Conservation (phyloP, 345 rosid genomes). For the Melaleuca alternifolia region DNA sequence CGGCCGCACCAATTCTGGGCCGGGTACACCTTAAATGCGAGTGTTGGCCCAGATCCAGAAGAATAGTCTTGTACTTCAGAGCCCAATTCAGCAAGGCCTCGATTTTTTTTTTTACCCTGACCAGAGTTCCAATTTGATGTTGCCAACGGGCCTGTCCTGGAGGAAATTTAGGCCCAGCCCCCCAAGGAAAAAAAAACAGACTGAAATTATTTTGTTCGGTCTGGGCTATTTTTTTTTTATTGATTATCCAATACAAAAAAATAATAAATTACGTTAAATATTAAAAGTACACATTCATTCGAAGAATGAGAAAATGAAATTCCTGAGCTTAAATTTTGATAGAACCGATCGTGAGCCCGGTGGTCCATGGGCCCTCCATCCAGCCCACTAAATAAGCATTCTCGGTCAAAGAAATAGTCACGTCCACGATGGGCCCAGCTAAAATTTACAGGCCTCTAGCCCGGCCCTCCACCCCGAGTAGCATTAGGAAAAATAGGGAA, state of each 20-base stretch:
- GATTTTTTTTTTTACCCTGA: background rate
- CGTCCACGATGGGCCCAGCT: background rate
- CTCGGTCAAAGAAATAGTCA: background rate
- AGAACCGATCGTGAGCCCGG: background rate
- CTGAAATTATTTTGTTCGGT: background rate
- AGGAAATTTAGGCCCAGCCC: background rate
- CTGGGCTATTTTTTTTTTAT: background rate
- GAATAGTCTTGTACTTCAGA: background rate
- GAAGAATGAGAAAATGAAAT: background rate
- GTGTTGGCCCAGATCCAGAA: background rate
- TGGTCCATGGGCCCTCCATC: background rate
- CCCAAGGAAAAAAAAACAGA: background rate
- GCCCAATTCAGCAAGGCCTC: background rate
- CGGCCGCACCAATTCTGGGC: background rate
- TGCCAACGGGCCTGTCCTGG: background rate
- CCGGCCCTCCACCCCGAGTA: background rate
- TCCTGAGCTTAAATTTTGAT: background rate
- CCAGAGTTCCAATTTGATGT: background rate
- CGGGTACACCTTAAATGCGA: background rate
- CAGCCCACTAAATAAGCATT: background rate
- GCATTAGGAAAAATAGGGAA: background rate
- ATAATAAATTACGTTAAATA: background rate
- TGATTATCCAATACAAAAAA: background rate
- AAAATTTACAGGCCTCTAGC: background rate
- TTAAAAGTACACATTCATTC: background rate